Evolutionary conservation across 2,329 filamentous ascomycete species (phyloP).

Genomic region (Pseudocercospora crystallina): DNA sequence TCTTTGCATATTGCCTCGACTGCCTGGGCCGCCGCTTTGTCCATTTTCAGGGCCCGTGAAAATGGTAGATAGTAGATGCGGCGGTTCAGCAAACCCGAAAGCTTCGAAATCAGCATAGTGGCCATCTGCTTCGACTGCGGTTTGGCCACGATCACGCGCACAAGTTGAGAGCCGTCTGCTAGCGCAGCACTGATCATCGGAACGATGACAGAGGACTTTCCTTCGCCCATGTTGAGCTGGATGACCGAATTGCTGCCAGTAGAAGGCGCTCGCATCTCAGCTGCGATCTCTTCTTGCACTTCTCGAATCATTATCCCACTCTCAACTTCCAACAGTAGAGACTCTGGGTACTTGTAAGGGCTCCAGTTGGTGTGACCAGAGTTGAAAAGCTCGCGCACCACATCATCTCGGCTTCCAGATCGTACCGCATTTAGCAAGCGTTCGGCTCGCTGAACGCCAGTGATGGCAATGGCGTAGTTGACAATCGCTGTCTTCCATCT

Average conservation of each 20-base stretch:
- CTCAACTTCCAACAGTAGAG: conserved; percentile 67
- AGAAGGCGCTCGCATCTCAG: conserved; percentile 57
- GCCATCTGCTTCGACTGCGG: conserved; percentile 59
- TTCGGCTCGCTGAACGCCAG: conserved; percentile 46
- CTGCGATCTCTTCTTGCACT: conserved; percentile 63
- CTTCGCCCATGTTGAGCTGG: conserved; percentile 72
- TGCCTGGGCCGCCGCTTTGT: conserved; percentile 27
- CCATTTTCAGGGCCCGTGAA: conserved; percentile 51
- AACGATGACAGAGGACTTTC: conserved; percentile 68
- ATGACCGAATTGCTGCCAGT: conserved; percentile 56
- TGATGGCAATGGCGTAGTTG: conserved; percentile 45
- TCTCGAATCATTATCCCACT: conserved; percentile 61
- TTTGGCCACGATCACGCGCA: conserved; percentile 58
- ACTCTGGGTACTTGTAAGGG: conserved; percentile 57
- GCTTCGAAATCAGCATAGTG: conserved; percentile 54
- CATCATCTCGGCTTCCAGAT: conserved; percentile 16
- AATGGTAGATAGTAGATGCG: conserved; percentile 59
- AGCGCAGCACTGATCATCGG: conserved; percentile 58
- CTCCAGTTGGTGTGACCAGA: conserved; percentile 58
- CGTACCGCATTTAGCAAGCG: conserved; percentile 39
- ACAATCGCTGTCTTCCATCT: conserved; percentile 37
- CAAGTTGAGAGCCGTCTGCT: conserved; percentile 45
- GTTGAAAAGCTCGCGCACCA: conserved; percentile 47
- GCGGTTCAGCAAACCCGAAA: conserved; percentile 57
- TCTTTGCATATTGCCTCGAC: conserved; percentile 44